Evolutionary conservation across 2,329 filamentous ascomycete species (phyloP).

Genomic region (Aspergillus sp.): DNA sequence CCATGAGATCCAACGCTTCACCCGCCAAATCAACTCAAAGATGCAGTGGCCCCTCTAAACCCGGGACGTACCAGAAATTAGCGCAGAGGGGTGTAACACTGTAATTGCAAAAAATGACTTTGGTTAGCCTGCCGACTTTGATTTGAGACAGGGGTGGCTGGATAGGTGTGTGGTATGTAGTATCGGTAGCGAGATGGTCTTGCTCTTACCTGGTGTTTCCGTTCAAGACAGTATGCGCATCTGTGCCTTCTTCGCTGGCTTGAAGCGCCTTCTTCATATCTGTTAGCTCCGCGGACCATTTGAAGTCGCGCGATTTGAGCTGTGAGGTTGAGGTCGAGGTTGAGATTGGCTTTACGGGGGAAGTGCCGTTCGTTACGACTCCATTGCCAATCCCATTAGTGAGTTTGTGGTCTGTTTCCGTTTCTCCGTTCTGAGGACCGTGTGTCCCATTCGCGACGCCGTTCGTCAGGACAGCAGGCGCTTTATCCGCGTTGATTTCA

Average conservation of each 20-base stretch:
- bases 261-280: conserved; percentile 84
- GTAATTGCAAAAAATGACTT: conserved; percentile 9
- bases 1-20: not conserved
- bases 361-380: not conserved
- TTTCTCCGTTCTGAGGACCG: not conserved
- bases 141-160: not conserved
- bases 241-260: conserved; percentile 72
- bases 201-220: conserved; percentile 71
- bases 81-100: conserved; percentile 86
- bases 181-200: not conserved
- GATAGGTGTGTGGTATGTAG: not conserved
- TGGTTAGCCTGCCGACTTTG: not conserved
- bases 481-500: conserved; percentile 60
- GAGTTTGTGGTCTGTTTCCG: not conserved
- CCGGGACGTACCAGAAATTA: conserved; percentile 79
- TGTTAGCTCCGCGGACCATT: conserved; percentile 80
- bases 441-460: conserved; percentile 19
- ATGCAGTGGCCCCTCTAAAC: conserved; percentile 66
- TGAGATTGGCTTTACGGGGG: not conserved
- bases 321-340: conserved; percentile 53
- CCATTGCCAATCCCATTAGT: conserved; percentile 12
- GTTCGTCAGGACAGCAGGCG: conserved; percentile 55
- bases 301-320: conserved; percentile 73
- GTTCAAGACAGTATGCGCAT: conserved; percentile 85
- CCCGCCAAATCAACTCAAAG: conserved; percentile 48